Base-by-base conservation (phyloP, 2,329 filamentous ascomycete genomes). In the Endocalyx cinctus region DNA sequence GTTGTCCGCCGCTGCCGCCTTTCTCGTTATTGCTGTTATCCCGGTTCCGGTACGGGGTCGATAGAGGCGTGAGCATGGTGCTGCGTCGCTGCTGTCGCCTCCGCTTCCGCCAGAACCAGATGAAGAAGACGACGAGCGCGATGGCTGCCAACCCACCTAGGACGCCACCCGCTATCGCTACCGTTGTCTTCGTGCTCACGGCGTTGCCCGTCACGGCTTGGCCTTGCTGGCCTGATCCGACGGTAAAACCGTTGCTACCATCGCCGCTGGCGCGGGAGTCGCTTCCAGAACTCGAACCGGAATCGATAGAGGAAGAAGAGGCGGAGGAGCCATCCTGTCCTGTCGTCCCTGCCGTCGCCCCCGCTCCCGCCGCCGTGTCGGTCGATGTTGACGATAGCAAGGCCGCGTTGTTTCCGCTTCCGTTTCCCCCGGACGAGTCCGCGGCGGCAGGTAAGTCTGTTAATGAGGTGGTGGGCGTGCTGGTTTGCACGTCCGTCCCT, bases 41-140 rank as follows among this genome's bases (percentile, higher is more conserved):
- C n/a, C n/a, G n/a, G n/a, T n/a, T n/a, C n/a, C n/a, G n/a, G n/a
- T n/a, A n/a, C n/a, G n/a, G n/a, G 2, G 57, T 43, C 14, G 63
- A 66, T 8, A 74, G 52, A 1, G 70, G 69, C 3, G 71, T 73
- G 17, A 74, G 55, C 4, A 72, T 57, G 1, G 67, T 70, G 51
- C 63, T 72, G 35, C 66, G 62, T 23, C 67, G 63, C 46, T 59
- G 64, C 44, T 59, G 58, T 28, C 59, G 45, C 32, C 52, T 41
- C 27, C 62, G 61, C 41, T 69, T 69, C 30, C 64, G 58, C 61
- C 64, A 66, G 41, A 72, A 61, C 72, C 71, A 78, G 8, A 74
- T 43, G 3, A 74, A 40, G 25, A 77, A 62, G 0, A 58, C 63
- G 15, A 74, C 45, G 12, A 77, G 37, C 4, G 62, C 61, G 22